Base-by-base conservation (phyloP, 2,329 filamentous ascomycete species). In the Ceratocystis alfenasii region DNA sequence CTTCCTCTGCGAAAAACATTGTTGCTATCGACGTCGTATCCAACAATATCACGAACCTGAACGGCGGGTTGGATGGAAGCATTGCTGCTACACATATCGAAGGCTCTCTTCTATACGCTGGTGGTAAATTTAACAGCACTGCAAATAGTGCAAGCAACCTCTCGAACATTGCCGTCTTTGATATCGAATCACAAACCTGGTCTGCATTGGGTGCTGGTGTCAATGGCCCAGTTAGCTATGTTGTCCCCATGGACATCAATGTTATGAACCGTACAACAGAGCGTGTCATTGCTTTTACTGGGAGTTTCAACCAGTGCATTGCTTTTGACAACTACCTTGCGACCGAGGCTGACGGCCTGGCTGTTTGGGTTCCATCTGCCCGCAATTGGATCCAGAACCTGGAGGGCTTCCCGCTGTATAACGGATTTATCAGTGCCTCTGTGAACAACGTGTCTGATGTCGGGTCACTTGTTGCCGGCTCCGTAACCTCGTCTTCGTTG, bases 361-460 rank as follows among this genome's bases (percentile, higher is more conserved):
- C 90, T 15, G 80, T 97, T 46, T 99, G 94, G 94, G 87, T 97
- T 6, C 89, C 89, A 2, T 95, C 91, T 2, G 80, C 82, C 68
- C 81, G 80, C 67, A 94, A 94, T 73, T 99, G 94, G 94, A 79
- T 99, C 17, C 85, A 90, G 72, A 94, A 95, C 70, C 77, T 96
- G 20, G 75, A 85, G 45, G 78, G 83, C 5, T 76, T 82, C 6
- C 85, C 89, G 65, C 79, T 83, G 5, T 82, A 95, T 70, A 80
- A 81, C 67, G 95, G 94, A 46, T 78, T 85, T 66, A 80, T 99
- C 59, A 88, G 86, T 20, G 82, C 89, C 0, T 80, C 81, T 5
- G 79, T 87, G 48, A 81, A 89, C n/a, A 79, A 86, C 64, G 78
- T 90, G 22, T 80, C 86, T 1, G 81, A 80, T 61, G 80, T 79